These are phyloP conservation scores for Neoboletus magnificus DNA, from an alignment of 768 basidiomycete genomes.

Conservation along the genomic window DNA sequence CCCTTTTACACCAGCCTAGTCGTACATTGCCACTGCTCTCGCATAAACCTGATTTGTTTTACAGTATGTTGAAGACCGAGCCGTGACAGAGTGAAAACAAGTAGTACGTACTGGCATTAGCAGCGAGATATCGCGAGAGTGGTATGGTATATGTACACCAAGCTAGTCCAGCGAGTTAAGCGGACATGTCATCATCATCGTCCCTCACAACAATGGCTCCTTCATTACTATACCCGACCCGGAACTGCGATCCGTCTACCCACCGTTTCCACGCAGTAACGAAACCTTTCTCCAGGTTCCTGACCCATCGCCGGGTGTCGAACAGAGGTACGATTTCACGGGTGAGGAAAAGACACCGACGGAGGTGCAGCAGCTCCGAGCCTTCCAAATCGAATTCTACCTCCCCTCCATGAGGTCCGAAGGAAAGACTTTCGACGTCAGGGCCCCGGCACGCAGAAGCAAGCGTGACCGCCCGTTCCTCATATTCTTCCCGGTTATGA, in stretches of 20 bases:
- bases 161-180: not conserved
- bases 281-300: constrained; percentile 46
- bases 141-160: not conserved
- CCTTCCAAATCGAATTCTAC: not conserved
- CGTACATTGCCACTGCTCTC: too few species aligned
- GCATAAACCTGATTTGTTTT: too few species aligned
- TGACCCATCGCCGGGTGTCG: constrained; percentile 46
- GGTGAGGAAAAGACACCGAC: constrained; percentile 39
- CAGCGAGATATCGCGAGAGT: not conserved
- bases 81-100: not conserved
- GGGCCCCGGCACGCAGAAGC: constrained; percentile 30
- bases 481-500: constrained; percentile 41
- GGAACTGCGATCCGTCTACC: constrained; percentile 41
- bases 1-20: too few species aligned
- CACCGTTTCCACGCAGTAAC: constrained; percentile 45
- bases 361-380: constrained; percentile 40
- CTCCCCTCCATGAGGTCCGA: not conserved
- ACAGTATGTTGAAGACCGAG: too few species aligned
- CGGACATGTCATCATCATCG: constrained; percentile 24
- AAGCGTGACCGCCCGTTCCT: constrained; percentile 42
- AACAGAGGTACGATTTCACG: constrained; percentile 45
- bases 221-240: constrained; percentile 30
- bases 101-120: not conserved
- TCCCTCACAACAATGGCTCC: constrained; percentile 30
- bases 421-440: not conserved